These are phyloP conservation scores for Colletotrichum scovillei DNA, from an alignment of 2,329 filamentous ascomycete species.

Conservation along the genomic window DNA sequence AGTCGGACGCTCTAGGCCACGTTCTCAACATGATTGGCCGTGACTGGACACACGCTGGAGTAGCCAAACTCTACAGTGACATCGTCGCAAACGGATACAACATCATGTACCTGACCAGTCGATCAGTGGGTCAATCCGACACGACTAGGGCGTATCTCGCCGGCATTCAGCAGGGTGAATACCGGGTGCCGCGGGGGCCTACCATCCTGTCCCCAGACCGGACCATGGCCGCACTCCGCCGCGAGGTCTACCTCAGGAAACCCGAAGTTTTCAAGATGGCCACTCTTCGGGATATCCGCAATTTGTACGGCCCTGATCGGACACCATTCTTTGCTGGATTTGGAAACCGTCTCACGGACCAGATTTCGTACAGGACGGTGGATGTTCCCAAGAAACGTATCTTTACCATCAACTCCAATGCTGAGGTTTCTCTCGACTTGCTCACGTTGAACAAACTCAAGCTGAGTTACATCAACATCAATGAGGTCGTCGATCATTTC, in stretches of 20 bases:
- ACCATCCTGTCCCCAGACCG: slow-evolving; percentile 96
- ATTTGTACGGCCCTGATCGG: slow-evolving; percentile 80
- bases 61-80: slow-evolving; percentile 97
- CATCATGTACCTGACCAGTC: slow-evolving; percentile 96
- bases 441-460: slow-evolving; percentile 94
- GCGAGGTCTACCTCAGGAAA: slow-evolving; percentile 94
- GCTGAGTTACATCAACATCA: slow-evolving; percentile 96
- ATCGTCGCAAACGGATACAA: slow-evolving; percentile 97
- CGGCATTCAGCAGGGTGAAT: slow-evolving; percentile 89
- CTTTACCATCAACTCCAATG: slow-evolving; percentile 98
- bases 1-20: slow-evolving; percentile 94
- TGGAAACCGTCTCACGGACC: slow-evolving; percentile 95
- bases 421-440: slow-evolving; percentile 92
- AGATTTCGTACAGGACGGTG: slow-evolving; percentile 93
- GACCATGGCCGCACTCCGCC: slow-evolving; percentile 90
- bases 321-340: slow-evolving; percentile 97
- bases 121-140: slow-evolving; percentile 93
- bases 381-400: slow-evolving; percentile 95
- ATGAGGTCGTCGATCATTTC: slow-evolving; percentile 97
- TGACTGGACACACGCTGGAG: slow-evolving; percentile 97
- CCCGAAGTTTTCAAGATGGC: slow-evolving; percentile 99
- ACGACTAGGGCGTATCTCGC: slow-evolving; percentile 89
- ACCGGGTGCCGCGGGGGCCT: slow-evolving; percentile 86
- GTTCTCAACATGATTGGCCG: slow-evolving; percentile 96
- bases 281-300: slow-evolving; percentile 92